These are phyloP conservation scores for Pilatotrama ljubarskyi DNA, from an alignment of 768 basidiomycete species.

Conservation along the genomic window DNA sequence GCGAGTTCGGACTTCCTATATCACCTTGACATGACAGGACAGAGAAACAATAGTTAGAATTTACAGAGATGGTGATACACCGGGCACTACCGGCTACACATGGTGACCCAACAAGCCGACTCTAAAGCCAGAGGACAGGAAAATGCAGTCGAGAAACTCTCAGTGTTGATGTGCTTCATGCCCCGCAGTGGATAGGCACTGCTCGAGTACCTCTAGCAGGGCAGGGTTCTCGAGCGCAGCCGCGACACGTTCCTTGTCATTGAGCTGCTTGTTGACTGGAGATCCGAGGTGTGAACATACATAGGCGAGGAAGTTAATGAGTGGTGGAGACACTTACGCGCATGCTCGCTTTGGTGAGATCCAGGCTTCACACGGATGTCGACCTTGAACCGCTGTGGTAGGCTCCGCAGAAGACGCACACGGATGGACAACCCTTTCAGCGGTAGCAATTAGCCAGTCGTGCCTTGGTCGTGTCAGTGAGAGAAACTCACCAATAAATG, in stretches of 20 bases:
- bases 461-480: too few species aligned
- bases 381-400: slow-evolving; percentile 92
- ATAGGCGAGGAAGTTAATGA: background rate
- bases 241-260: slow-evolving; percentile 98
- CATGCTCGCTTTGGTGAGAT: slow-evolving; percentile 92
- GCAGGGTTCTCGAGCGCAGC: slow-evolving; percentile 93
- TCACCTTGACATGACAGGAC: too few species aligned
- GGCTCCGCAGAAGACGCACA: slow-evolving; percentile 83
- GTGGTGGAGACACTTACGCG: slow-evolving; percentile 51
- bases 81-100: slow-evolving; percentile 1
- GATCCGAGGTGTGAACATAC: background rate
- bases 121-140: background rate
- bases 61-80: slow-evolving; percentile 16
- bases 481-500: slow-evolving; percentile 80
- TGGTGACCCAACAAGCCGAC: too few species aligned
- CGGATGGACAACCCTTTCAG: slow-evolving; percentile 92
- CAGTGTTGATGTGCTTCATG: slow-evolving; percentile 5
- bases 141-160: background rate
- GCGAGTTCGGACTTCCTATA: too few species aligned
- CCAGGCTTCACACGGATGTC: slow-evolving; percentile 93
- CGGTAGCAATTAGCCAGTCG: background rate
- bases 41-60: background rate
- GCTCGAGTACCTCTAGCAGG: slow-evolving; percentile 85
- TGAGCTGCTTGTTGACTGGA: slow-evolving; percentile 95
- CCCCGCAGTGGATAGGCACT: slow-evolving; percentile 48